These are phyloP conservation scores for Clathrospora elynae DNA, from an alignment of 2,329 filamentous ascomycete genomes.

Conservation along the genomic window DNA sequence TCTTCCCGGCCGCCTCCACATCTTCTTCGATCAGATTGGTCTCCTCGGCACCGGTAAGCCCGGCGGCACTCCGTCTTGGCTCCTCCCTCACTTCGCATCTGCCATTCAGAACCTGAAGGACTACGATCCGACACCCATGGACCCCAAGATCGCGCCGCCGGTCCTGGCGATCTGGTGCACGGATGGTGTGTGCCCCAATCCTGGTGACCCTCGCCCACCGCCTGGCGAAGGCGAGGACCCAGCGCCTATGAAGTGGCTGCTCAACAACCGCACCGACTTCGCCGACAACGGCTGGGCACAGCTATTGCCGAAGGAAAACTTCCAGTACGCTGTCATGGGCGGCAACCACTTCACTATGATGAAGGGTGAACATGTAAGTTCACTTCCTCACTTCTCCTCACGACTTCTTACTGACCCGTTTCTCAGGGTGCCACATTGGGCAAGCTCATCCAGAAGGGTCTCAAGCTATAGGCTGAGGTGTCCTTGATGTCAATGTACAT, in stretches of 20 bases:
- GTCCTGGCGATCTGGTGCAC: conserved; percentile 73
- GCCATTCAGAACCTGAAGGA: conserved; percentile 70
- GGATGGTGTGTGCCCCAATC: conserved; percentile 72
- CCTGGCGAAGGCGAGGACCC: conserved; percentile 62
- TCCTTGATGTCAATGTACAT: too few relatives aligned
- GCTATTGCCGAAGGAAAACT: conserved; percentile 65
- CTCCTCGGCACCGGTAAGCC: conserved; percentile 67
- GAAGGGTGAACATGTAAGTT: conserved; percentile 61
- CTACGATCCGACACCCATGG: conserved; percentile 69
- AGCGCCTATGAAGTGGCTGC: conserved; percentile 65
- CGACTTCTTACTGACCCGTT: conserved; percentile 30
- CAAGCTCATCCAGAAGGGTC: conserved; percentile 53
- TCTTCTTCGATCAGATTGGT: conserved; percentile 74
- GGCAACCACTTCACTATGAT: conserved; percentile 81
- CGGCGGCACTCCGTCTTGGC: conserved; percentile 70
- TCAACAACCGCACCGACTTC: conserved; percentile 76
- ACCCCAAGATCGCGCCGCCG: conserved; percentile 63
- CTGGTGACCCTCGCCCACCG: conserved; percentile 69
- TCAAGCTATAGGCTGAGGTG: conserved; percentile 47
- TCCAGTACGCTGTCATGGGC: conserved; percentile 69
- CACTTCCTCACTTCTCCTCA: background rate
- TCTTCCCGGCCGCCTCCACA: conserved; percentile 63
- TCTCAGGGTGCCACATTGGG: conserved; percentile 47
- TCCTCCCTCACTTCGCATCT: conserved; percentile 73
- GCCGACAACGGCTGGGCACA: conserved; percentile 72